These are phyloP conservation scores for Vanilla planifolia DNA, from an alignment of 106 monocot genomes.

Conservation along the genomic window DNA sequence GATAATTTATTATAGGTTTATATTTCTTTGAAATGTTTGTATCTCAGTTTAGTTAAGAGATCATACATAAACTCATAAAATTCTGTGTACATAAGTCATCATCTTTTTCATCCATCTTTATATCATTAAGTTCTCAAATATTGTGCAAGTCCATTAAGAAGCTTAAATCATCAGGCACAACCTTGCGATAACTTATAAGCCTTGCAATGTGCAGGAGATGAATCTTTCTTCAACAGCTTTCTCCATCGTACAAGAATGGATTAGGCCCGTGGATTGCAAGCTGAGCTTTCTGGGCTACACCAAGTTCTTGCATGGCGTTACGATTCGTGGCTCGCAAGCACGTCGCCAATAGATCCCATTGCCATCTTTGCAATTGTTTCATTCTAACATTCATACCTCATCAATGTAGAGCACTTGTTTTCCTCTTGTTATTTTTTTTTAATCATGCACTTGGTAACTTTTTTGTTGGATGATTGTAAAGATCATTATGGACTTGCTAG, in stretches of 20 bases:
- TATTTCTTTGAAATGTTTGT: too few species aligned
- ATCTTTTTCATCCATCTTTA: not conserved
- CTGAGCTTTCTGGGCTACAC: conserved; percentile 87
- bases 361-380: not conserved
- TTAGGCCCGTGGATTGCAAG: conserved; percentile 73
- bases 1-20: too few species aligned
- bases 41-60: too few species aligned
- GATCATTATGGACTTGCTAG: too few species aligned
- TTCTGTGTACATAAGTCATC: too few species aligned
- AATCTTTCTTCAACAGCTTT: conserved; percentile 55
- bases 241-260: conserved; percentile 78
- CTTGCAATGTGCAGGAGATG: conserved; percentile 90
- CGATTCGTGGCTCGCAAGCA: conserved; percentile 49
- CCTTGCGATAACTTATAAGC: too few species aligned
- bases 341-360: conserved; percentile 30
- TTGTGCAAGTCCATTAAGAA: not conserved
- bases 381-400: not conserved
- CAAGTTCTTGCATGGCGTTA: conserved; percentile 96
- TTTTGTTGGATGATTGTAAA: too few species aligned
- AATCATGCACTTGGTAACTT: too few species aligned
- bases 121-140: not conserved
- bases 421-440: too few species aligned
- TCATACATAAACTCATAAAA: too few species aligned
- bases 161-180: too few species aligned
- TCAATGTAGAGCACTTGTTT: too few species aligned